A percentile compares a stretch with the other conserved stretches of the same genome.
Evolutionary conservation across 1,284 basidiomycete species (phyloP).

Genomic region (Microbotryomycetes sp.): DNA sequence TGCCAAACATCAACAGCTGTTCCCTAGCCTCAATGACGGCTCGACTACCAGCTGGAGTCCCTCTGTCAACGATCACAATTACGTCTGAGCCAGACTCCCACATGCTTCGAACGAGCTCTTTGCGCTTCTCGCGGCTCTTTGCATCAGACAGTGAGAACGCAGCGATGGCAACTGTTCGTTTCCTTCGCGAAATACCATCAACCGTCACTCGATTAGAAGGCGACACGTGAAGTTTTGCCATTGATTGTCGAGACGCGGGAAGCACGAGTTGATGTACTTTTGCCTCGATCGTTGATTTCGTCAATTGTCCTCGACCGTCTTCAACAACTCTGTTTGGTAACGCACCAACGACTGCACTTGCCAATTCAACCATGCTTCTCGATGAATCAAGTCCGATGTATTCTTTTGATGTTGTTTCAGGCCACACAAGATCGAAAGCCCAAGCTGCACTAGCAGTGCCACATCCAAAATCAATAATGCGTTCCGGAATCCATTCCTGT

Average conservation of each 20-base stretch:
- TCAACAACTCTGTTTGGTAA: constrained; percentile 6
- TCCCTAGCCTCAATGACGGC: constrained; percentile 76
- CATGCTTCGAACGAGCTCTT: constrained; percentile 67
- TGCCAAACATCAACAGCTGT: constrained; percentile 62
- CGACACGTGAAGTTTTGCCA: constrained; percentile 25
- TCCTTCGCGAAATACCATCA: constrained; percentile 13
- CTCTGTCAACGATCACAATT: constrained; percentile 80
- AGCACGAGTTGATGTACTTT: constrained; percentile 17
- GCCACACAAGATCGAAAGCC: constrained; percentile 39
- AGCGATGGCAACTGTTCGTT: constrained; percentile 64
- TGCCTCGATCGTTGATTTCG: background rate
- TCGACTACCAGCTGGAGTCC: constrained; percentile 68
- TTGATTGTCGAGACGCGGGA: constrained; percentile 9
- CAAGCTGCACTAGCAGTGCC: constrained; percentile 46
- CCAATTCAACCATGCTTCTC: constrained; percentile 33
- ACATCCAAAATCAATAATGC: constrained; percentile 44
- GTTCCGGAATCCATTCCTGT: constrained; percentile 29
- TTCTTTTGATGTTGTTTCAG: constrained; percentile 40
- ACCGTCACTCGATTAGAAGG: constrained; percentile 3
- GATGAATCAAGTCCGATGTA: constrained; percentile 35
- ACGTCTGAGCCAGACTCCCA: constrained; percentile 82
- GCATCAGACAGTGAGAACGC: constrained; percentile 77
- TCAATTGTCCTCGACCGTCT: background rate
- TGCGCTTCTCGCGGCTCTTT: constrained; percentile 56
- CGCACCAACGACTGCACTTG: constrained; percentile 28